phyloP scores from a whole-genome alignment of 768 basidiomycete genomes.

The Leccinum rimulosum region DNA sequence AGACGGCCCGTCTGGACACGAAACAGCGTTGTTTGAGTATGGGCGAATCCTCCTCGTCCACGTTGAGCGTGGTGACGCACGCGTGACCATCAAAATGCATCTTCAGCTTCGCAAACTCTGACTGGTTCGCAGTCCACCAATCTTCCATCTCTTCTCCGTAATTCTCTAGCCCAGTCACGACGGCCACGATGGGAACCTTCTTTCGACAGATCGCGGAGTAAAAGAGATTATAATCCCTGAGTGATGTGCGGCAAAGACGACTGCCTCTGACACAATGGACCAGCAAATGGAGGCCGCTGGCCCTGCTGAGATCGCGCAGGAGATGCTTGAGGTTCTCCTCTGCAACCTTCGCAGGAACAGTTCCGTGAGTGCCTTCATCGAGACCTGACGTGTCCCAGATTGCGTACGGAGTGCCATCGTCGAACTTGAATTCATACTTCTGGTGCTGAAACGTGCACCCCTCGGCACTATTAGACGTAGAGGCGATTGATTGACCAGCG shows the following conservation, averaged over 20 bases:
- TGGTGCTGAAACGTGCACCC: slow-evolving; percentile 35
- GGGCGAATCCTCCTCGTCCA: slow-evolving; percentile 27
- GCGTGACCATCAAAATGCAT: slow-evolving; percentile 37
- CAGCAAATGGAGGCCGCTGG: slow-evolving; percentile 29
- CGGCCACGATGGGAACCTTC: slow-evolving; percentile 36
- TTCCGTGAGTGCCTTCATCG: slow-evolving; percentile 34
- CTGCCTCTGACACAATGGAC: slow-evolving; percentile 32
- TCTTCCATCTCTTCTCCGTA: slow-evolving; percentile 27
- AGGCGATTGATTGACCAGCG: slow-evolving; percentile 36
- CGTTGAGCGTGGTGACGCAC: slow-evolving; percentile 37
- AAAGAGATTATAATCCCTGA: slow-evolving; percentile 39
- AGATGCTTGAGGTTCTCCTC: slow-evolving; percentile 23
- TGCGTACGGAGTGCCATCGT: slow-evolving; percentile 19
- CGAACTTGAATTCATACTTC: slow-evolving; percentile 26
- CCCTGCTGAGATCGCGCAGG: slow-evolving; percentile 23
- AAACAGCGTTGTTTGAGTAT: slow-evolving; percentile 26
- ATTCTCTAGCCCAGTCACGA: slow-evolving; percentile 39
- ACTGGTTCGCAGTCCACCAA: slow-evolving; percentile 35
- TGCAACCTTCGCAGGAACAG: slow-evolving; percentile 29
- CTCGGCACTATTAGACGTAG: slow-evolving; percentile 30
- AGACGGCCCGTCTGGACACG: slow-evolving; percentile 24
- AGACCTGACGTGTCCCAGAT: slow-evolving; percentile 41
- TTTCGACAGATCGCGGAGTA: slow-evolving; percentile 34
- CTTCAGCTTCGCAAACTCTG: slow-evolving; percentile 25
- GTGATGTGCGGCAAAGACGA: slow-evolving; percentile 24